Evolutionary conservation across 2,329 filamentous ascomycete species (phyloP), one percentile per base, ranked within the genome.

Genomic region (Pyrenochaeta sp.): DNA sequence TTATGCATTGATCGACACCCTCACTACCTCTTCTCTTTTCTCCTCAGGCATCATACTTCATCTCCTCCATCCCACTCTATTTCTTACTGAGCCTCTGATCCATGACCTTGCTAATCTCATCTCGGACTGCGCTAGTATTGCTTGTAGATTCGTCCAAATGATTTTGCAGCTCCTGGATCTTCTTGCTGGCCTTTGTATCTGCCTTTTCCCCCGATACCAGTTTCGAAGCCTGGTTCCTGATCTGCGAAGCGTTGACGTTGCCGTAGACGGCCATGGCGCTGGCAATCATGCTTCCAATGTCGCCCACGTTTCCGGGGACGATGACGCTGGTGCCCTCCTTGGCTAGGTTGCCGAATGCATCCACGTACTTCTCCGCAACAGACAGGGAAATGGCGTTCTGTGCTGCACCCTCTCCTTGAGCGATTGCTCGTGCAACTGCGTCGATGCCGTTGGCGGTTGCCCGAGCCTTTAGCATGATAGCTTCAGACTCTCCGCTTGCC

Each of bases 341-440:
- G 36, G 94, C 94, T 59, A 99, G 78, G 68, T 92, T 90, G 58
- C 83, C 87, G 66, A 97, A 99, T 3, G 94, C 94, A 31, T 95
- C 93, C 38, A 99, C 94, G 63, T 99, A 99, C 75, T 96, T 96
- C 81, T 99, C 94, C 0, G 94, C 94, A 7, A 99, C 90, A 10
- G 82, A 89, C 51, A 99, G 75, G 63, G 89, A 92, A 30, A 99
- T 82, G 18, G 94, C 94, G 22, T 85, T 84, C 68, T 94, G 88
- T 2, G 94, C 94, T 41, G 86, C 81, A 42, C 84, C 81, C 55
- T 87, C 79, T 43, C 92, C 92, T 34, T 86, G 77, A 13, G 81
- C 77, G 50, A 97, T 96, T 29, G 85, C 81, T 50, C 80, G 77
- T 5, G 90, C 89, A 10, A 99, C 90, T 18, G 88, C 87, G 48